A percentile compares a stretch with the other conserved stretches of the same genome.
These are phyloP conservation scores for Umbellularia californica DNA, from an alignment of 164 flowering plant genomes.

Conservation along the genomic window DNA sequence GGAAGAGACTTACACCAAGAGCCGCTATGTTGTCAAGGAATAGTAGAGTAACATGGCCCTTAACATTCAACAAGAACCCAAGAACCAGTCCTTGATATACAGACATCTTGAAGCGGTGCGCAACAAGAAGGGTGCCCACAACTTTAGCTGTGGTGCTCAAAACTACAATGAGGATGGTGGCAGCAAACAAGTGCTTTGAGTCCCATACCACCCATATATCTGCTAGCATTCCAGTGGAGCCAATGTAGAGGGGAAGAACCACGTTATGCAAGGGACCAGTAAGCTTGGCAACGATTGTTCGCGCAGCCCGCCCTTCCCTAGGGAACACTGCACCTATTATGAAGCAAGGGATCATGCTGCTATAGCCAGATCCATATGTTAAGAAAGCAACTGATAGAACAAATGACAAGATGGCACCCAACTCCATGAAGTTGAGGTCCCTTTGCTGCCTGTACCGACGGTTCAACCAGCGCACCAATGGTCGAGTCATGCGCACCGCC, in stretches of 20 bases:
- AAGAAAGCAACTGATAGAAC: constrained; percentile 16
- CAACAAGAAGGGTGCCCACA: constrained; percentile 47
- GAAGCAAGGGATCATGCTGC: constrained; percentile 39
- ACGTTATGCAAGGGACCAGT: constrained; percentile 40
- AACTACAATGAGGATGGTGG: constrained; percentile 21
- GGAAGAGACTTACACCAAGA: constrained; percentile 22
- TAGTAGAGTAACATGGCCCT: constrained; percentile 56
- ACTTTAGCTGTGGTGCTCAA: constrained; percentile 51
- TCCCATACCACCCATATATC: constrained; percentile 16
- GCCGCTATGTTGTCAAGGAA: constrained; percentile 21
- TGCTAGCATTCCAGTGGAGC: constrained; percentile 51
- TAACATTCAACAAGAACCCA: constrained; percentile 44
- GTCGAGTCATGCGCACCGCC: not conserved
- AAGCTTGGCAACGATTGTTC: constrained; percentile 48
- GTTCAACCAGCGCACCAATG: constrained; percentile 33
- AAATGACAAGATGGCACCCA: constrained; percentile 26
- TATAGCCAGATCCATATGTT: constrained; percentile 29
- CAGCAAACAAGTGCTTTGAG: not conserved
- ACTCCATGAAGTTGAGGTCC: constrained; percentile 38
- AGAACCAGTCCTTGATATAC: constrained; percentile 39
- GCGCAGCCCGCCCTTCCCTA: constrained; percentile 51
- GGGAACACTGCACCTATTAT: constrained; percentile 53
- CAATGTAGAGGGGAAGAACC: constrained; percentile 63
- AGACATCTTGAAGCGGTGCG: constrained; percentile 41
- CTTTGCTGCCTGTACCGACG: constrained; percentile 31